Base-by-base conservation (phyloP, 768 basidiomycete genomes). In the Pleurotus djamor region DNA sequence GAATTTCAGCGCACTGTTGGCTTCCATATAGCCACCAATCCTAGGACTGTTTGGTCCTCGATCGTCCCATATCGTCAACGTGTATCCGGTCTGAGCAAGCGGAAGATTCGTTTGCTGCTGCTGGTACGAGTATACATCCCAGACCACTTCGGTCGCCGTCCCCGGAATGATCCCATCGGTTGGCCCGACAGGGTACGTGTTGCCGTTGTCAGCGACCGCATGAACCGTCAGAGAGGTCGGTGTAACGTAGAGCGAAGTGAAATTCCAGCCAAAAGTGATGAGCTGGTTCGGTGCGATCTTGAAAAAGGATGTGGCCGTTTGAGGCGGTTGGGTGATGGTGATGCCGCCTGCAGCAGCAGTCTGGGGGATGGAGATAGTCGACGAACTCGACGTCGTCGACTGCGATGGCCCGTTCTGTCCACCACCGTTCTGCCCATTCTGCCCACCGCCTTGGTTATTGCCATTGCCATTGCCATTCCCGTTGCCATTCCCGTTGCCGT, bases 181-280 rank as follows among this genome's bases (percentile, higher is more conserved):
- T 0, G 91, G 88, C 2, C 92, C 93, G 7, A 96, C 91, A 13
- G 92, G 84, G 70, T 94, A 98, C 1, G 93, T 95, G 72, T 91
- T 92, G 2, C 91, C 91, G 68, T 96, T 95, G 12, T 87, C 86
- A 72, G 91, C 90, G 47, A 88, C 80, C 33, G 94, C 94, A 41
- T 85, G 84, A 61, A 96, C 79, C 12, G 94, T 96, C 60, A 96
- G 81, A 64, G 79, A 79, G 3, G 85, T 83, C 0, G 94, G 94
- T 0, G 83, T 86, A 44, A 78, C 82, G 63, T 89, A 74, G 44
- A 98, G 76, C 59, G 79, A 79, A 13, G 92, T 92, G 66, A 94
- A 83, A 73, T 93, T 94, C 96, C 94, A 97, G 9, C 82, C 95
- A 70, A 97, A 92, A 17, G 94, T 96, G 68, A 97, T 85, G 60